Percentiles rank a stretch among this genome's conserved stretches.
These are phyloP conservation scores for Raffaelea arxii DNA, from an alignment of 2,329 filamentous ascomycete genomes.

Conservation along the genomic window DNA sequence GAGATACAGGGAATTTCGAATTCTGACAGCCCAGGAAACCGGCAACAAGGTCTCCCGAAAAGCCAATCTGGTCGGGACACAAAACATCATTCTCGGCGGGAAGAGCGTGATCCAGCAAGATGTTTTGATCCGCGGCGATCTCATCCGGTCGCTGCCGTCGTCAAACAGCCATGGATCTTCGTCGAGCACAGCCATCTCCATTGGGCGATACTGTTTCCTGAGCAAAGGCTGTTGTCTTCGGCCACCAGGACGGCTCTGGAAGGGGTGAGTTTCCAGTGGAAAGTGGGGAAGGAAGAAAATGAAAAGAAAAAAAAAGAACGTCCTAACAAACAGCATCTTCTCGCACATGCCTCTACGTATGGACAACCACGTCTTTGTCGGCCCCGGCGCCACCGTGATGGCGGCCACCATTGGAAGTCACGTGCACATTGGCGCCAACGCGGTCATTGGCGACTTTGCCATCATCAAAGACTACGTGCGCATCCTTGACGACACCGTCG, in stretches of 20 bases:
- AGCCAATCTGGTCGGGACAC: slow-evolving; percentile 83
- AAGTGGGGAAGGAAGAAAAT: background rate
- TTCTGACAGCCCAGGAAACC: slow-evolving; percentile 56
- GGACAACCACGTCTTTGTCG: slow-evolving; percentile 89
- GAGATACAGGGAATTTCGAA: background rate
- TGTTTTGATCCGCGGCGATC: slow-evolving; percentile 86
- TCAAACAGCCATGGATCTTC: slow-evolving; percentile 24
- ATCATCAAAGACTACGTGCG: slow-evolving; percentile 92
- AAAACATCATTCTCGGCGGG: slow-evolving; percentile 95
- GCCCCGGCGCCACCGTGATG: slow-evolving; percentile 64
- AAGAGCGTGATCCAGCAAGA: slow-evolving; percentile 94
- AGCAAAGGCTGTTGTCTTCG: slow-evolving; percentile 68
- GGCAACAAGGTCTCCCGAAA: slow-evolving; percentile 97
- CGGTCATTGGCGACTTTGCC: slow-evolving; percentile 73
- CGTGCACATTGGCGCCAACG: slow-evolving; percentile 72
- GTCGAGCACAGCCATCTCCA: slow-evolving; percentile 63
- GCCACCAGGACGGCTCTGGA: slow-evolving; percentile 73
- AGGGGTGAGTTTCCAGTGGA: slow-evolving; percentile 41
- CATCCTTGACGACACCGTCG: slow-evolving; percentile 73
- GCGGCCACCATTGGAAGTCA: slow-evolving; percentile 77
- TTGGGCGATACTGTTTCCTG: slow-evolving; percentile 87
- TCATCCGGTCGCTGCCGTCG: slow-evolving; percentile 50
- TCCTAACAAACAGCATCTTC: slow-evolving; percentile 35
- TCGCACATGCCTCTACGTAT: slow-evolving; percentile 86
- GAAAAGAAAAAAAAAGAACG: background rate